These are phyloP conservation scores for Skeletonema tropicum DNA, from an alignment of 108 stramenopile species.

Conservation along the genomic window DNA sequence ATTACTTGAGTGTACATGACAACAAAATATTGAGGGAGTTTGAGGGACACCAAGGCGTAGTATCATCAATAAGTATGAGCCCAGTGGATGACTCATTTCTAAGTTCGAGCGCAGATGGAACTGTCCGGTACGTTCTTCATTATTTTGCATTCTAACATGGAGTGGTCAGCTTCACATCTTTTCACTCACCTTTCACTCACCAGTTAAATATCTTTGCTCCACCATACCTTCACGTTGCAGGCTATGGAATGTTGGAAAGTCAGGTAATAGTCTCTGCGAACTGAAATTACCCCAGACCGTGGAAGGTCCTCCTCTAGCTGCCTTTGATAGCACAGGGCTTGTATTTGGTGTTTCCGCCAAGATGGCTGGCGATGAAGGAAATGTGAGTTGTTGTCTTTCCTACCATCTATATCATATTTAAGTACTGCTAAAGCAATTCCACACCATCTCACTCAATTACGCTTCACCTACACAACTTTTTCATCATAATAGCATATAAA, in stretches of 20 bases:
- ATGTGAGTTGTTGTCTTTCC: conserved; percentile 46
- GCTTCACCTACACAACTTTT: not conserved
- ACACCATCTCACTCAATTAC: not conserved
- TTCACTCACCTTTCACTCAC: too few species aligned
- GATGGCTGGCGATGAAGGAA: conserved; percentile 54
- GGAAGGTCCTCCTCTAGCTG: conserved; percentile 53
- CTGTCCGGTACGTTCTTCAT: conserved; percentile 55
- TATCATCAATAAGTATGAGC: conserved; percentile 65
- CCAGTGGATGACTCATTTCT: conserved; percentile 85
- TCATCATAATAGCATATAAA: conserved; percentile 64
- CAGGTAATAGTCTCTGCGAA: conserved; percentile 67
- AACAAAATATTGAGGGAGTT: conserved; percentile 86
- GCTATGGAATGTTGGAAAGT: conserved; percentile 72
- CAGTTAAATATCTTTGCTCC: conserved; percentile 2
- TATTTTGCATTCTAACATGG: not conserved
- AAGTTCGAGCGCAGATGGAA: conserved; percentile 64
- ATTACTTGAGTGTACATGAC: conserved; percentile 76
- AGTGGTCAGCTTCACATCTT: not conserved
- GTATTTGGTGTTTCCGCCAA: conserved; percentile 76
- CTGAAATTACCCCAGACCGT: conserved; percentile 63
- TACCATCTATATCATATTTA: too few species aligned
- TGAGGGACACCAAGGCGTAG: conserved; percentile 67
- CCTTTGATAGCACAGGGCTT: conserved; percentile 83
- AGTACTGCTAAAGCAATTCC: not conserved
- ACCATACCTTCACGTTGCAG: conserved; percentile 1